A percentile compares a stretch with the other conserved stretches of the same genome.
phyloP scores from a whole-genome alignment of 2,329 filamentous ascomycete genomes.

The Fusarium vanettenii region DNA sequence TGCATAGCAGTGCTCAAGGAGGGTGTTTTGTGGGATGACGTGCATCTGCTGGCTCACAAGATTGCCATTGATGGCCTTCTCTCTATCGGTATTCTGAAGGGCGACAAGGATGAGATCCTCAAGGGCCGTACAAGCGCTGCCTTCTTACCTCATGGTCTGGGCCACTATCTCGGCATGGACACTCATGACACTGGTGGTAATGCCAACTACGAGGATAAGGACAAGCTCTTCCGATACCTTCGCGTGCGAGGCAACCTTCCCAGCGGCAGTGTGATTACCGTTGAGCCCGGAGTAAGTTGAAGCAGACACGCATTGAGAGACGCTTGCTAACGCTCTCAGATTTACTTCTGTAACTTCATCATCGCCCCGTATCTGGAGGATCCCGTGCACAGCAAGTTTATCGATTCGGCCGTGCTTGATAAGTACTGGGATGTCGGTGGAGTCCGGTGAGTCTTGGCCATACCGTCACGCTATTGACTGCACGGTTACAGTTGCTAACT shows the following conservation, averaged over 20 bases:
- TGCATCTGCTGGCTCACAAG: constrained; percentile 83
- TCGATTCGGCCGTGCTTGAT: constrained; percentile 78
- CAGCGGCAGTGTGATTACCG: constrained; percentile 86
- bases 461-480: constrained; percentile 1
- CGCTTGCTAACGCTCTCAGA: constrained; percentile 54
- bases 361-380: constrained; percentile 83
- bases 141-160: constrained; percentile 92
- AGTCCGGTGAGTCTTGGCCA: constrained; percentile 64
- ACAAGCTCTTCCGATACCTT: constrained; percentile 88
- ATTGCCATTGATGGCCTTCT: constrained; percentile 85
- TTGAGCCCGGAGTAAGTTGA: constrained; percentile 84
- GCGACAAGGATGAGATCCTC: constrained; percentile 78
- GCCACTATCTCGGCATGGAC: constrained; percentile 92
- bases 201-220: constrained; percentile 80
- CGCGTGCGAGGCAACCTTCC: constrained; percentile 81
- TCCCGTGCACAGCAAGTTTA: constrained; percentile 78
- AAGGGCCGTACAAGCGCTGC: constrained; percentile 83
- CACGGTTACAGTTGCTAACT: constrained; percentile 34
- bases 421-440: constrained; percentile 87
- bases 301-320: not conserved
- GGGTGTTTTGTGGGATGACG: constrained; percentile 82
- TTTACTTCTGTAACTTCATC: constrained; percentile 93
- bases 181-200: constrained; percentile 89
- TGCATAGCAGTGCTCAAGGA: constrained; percentile 79
- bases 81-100: constrained; percentile 78